Evolutionary conservation across 768 basidiomycete species (phyloP).

Genomic region (Leccinum rimulosum): DNA sequence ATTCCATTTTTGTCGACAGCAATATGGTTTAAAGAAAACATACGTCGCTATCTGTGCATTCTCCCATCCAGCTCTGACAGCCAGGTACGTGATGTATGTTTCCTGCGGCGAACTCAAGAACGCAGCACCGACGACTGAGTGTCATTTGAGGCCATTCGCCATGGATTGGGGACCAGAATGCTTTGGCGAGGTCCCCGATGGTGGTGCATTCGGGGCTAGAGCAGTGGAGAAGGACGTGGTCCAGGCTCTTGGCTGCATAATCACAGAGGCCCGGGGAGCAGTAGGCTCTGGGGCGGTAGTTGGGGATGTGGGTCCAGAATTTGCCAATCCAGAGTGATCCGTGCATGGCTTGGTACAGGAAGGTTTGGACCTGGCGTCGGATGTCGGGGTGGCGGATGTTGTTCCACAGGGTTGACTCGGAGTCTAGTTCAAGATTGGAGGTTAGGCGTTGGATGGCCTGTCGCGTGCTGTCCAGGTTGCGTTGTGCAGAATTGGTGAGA

Average conservation of each 20-base stretch:
- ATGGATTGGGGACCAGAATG: background rate
- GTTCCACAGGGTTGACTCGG: background rate
- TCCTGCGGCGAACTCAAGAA: slow-evolving; percentile 77
- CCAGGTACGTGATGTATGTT: slow-evolving; percentile 81
- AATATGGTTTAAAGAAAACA: slow-evolving; percentile 5
- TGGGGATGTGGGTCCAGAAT: background rate
- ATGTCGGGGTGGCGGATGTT: background rate
- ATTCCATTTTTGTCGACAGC: background rate
- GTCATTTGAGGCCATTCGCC: background rate
- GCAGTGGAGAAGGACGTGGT: background rate
- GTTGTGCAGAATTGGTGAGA: too few relatives aligned
- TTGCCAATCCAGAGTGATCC: background rate
- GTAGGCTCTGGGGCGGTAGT: background rate
- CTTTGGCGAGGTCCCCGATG: background rate
- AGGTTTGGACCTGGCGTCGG: background rate
- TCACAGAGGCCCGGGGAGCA: background rate
- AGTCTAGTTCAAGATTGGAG: background rate
- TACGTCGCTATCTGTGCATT: slow-evolving; percentile 77
- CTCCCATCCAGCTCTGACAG: slow-evolving; percentile 79
- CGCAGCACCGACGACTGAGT: slow-evolving; percentile 63
- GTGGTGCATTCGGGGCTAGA: background rate
- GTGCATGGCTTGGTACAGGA: background rate
- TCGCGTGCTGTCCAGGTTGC: too few relatives aligned
- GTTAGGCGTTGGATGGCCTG: background rate
- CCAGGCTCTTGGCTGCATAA: background rate